Base-by-base conservation (phyloP, 805 yeast genomes). In the Metschnikowia kofuensis region DNA sequence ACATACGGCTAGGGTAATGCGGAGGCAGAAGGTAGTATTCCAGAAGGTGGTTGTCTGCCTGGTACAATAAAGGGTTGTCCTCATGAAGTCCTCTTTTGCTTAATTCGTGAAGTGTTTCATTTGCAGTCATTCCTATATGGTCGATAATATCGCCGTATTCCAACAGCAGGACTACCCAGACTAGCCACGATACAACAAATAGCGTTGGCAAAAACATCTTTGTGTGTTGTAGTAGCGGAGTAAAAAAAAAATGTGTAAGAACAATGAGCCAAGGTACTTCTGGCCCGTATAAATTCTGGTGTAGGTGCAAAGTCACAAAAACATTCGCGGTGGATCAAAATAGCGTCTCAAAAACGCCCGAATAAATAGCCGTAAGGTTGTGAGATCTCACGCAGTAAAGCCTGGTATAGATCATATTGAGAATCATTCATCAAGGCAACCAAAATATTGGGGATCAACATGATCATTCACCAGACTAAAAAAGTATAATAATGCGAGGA, bases 1-100 rank as follows among this genome's bases (percentile, higher is more conserved):
- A 68, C 73, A n/a, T 58, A 69, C 75, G 75, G 21, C 69, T 50
- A 11, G 75, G 76, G 46, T 62, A 71, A 52, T 68, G 64, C 2
- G 71, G 66, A 9, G 57, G 58, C 32, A 65, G 58, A 48, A 59
- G 60, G 49, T 59, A 67, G 42, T 57, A 58, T 16, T 66, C 66
- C 45, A 57, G 56, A 11, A 61, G 60, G 42, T 62, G 63, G 40
- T 57, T 59, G 39, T 67, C 69, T 28, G 66, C 69, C 32, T 59
- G 56, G 27, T 53, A 51, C 49, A 66, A 62, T 29, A 66, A 51
- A 2, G 72, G 68, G 11, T 56, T 43, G 48, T 69, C 72, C 42
- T 65, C 72, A 42, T 70, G 74, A 38, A 51, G 59, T 15, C 60
- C 62, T 36, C 64, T 46, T 38, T 60, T 60, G 35, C 34, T 38